Evolutionary conservation across 2,329 filamentous ascomycete genomes (phyloP).

Genomic region (Sporothrix humicola): DNA sequence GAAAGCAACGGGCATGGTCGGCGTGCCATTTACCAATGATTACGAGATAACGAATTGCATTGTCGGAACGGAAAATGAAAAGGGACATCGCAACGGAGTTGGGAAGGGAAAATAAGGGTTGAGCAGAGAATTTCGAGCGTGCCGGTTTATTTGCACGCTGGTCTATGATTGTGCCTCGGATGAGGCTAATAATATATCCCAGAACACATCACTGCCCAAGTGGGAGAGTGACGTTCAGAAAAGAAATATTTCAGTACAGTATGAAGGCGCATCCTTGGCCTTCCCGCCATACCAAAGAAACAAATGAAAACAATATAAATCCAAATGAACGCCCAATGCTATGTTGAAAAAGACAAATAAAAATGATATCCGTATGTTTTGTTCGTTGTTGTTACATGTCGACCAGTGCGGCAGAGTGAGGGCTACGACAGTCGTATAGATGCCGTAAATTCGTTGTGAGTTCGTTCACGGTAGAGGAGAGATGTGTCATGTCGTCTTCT

Average conservation of each 20-base stretch:
- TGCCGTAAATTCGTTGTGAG: background rate
- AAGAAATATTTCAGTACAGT: background rate
- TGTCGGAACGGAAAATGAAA: no score
- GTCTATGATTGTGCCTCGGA: background rate
- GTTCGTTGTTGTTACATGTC: conserved; percentile 35
- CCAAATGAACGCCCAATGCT: conserved; percentile 29
- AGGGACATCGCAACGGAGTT: background rate
- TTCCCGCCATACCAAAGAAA: background rate
- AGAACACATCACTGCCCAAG: background rate
- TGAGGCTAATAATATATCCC: background rate
- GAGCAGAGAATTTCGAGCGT: conserved; percentile 24
- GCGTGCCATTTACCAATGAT: background rate
- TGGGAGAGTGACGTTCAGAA: background rate
- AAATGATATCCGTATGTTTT: conserved; percentile 12
- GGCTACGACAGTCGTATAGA: background rate
- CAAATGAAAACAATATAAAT: conserved; percentile 6
- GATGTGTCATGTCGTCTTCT: conserved; percentile 61
- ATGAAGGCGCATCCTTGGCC: background rate
- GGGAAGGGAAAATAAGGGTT: no score
- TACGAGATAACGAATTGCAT: conserved; percentile 10
- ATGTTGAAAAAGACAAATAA: conserved; percentile 18
- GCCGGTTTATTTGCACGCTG: conserved; percentile 1
- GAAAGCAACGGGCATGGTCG: background rate
- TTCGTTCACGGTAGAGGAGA: background rate
- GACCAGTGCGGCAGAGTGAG: background rate